These are phyloP conservation scores for Emericellopsis atlantica DNA, from an alignment of 2,329 filamentous ascomycete genomes.

Conservation along the genomic window DNA sequence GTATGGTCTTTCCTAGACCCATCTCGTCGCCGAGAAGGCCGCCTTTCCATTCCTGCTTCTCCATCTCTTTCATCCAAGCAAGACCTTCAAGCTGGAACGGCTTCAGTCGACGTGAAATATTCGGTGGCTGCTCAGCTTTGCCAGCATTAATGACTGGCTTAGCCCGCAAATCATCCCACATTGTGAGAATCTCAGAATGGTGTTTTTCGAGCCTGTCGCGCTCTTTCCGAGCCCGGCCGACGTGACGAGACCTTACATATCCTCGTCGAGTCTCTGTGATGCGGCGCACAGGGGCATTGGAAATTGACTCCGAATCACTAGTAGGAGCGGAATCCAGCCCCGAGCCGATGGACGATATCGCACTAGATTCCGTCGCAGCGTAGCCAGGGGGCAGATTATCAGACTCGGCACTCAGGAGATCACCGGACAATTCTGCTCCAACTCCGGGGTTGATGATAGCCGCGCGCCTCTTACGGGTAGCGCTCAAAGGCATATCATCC, in stretches of 20 bases:
- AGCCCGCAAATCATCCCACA: conserved; percentile 70
- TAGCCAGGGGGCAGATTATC: no score
- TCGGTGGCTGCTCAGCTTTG: conserved; percentile 38
- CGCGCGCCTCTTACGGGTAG: no score
- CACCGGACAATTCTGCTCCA: conserved; percentile 6
- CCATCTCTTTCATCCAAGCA: conserved; percentile 89
- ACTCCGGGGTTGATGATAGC: no score
- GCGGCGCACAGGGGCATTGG: not conserved
- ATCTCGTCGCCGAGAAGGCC: conserved; percentile 94
- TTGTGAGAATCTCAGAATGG: conserved; percentile 68
- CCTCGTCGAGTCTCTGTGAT: conserved; percentile 18
- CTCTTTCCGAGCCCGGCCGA: conserved; percentile 24
- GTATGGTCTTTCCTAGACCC: conserved; percentile 97
- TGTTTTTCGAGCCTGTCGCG: conserved; percentile 57
- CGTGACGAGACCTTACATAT: conserved; percentile 14
- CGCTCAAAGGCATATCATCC: conserved; percentile 13
- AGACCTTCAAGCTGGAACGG: conserved; percentile 89
- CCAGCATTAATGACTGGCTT: conserved; percentile 51
- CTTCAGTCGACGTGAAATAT: conserved; percentile 76
- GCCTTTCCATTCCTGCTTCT: conserved; percentile 73
- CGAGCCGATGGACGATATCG: no score
- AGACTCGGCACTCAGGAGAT: not conserved
- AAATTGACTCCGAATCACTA: not conserved
- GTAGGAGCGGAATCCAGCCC: not conserved
- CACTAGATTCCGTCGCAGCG: no score